Evolutionary conservation across 2,329 filamentous ascomycete genomes (phyloP), one percentile per base, ranked within the genome.

Genomic region (Colletotrichum echinochloae): DNA sequence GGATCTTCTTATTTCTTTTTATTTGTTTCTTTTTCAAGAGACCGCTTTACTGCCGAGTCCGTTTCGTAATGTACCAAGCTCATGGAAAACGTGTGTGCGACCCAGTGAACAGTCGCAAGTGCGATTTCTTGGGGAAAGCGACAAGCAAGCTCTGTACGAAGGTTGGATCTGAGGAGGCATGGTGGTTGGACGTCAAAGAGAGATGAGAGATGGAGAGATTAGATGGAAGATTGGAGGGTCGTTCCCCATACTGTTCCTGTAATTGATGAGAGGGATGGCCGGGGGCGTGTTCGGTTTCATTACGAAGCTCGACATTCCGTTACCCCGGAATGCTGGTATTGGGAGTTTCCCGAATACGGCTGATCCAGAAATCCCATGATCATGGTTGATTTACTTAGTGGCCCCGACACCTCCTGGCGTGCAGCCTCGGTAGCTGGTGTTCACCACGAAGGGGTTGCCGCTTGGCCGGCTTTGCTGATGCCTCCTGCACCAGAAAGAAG

Each of bases 251-350:
- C n/a, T 46, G 44, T 23, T 7, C 62, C 62, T 55, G 54, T 48
- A 46, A 64, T n/a, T 28, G 7, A 39, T 20, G 20, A 14, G 54
- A 52, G 35, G 35, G 54, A 54, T 54, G 55, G 35, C 28, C 28
- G 41, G 56, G 41, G 37, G 46, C 64, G 64, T 67, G 64, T 70
- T 67, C 67, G 67, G 63, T 61, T 67, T 59, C 51, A 46, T 54
- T 62, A 62, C 64, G 37, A 59, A 59, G 28, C 55, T 7, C 33
- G 23, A 55, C 57, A 67, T 59, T 59, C 63, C 67, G 51, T 35
- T 55, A 8, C 44, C 41, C 26, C 35, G 44, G 33, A 44, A 28
- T 66, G 41, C 44, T 30, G 51, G 46, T 52, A 28, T 52, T 44
- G 28, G 26, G 20, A 39, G 16, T 26, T 62, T 67, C 44, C 64